Base-by-base conservation (phyloP, 352 stramenopile genomes). In the Phytopythium montanum region DNA sequence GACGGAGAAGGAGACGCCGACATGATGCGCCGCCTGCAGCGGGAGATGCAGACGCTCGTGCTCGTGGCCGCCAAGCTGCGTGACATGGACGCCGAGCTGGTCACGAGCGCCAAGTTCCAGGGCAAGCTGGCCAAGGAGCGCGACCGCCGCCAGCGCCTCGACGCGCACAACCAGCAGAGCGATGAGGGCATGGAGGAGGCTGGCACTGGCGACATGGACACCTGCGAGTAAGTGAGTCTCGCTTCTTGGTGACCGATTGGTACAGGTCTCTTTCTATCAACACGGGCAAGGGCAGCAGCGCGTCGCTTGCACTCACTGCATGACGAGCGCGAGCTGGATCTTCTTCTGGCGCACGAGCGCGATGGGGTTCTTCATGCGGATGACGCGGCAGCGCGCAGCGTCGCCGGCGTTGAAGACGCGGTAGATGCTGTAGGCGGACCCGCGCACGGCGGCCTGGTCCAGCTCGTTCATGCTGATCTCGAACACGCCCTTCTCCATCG, bases 391-490 rank as follows among this genome's bases (percentile, higher is more conserved):
- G 29, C 81, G 70, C 34, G 71, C 59, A 14, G 81, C 54, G 56
- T 92, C 85, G 9, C 86, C 86, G 31, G 85, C 85, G 56, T 92
- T 90, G 59, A 94, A 95, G 14, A 94, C 86, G 45, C 86, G 81
- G 62, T 94, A 95, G 62, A 95, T 94, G 54, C 66, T 73, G 72
- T 93, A 95, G 29, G 69, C 77, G 16, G 84, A 92, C 23, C 86
- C 86, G 63, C 90, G 82, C 7, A 85, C 72, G 19, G 71, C 72
- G n/a, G 86, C 86, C 54, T 91, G 78, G 64, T 95, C 84, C 61
- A 95, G 65, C 59, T 95, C 86, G 66, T 95, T 92, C 79, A 93
- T 89, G 56, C 82, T 93, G 66, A 95, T 95, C 79, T 95, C 86
- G 49, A 95, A 95, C 57, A 90, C 70, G 26, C 73, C 71, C 60